Percentiles rank a stretch among this genome's conserved stretches.
Evolutionary conservation across 441 rosid genomes (phyloP).

Genomic region (Capsella rubella): DNA sequence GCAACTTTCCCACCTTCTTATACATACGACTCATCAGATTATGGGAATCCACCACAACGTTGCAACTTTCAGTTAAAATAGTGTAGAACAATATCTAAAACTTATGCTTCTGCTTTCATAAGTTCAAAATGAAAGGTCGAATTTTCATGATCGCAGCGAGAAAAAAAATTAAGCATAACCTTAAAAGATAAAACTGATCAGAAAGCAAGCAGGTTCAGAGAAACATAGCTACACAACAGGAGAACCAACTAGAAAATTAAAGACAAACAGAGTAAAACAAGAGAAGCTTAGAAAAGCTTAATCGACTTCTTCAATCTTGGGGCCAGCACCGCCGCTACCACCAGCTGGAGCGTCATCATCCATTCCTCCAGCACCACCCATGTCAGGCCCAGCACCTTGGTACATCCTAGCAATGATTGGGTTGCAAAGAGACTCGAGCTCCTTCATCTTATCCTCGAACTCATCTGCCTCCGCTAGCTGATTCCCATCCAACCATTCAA

Average conservation of each 20-base stretch:
- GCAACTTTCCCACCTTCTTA: not conserved
- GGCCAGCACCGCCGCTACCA: conserved; percentile 67
- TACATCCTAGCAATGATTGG: conserved; percentile 68
- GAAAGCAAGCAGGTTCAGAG: not conserved
- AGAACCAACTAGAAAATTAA: not conserved
- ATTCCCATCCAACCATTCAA: conserved; percentile 64
- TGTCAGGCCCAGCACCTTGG: conserved; percentile 58
- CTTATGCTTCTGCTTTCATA: no score
- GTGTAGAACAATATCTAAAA: no score
- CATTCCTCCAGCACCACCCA: conserved; percentile 61
- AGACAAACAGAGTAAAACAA: not conserved
- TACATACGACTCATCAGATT: not conserved
- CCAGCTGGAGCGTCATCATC: conserved; percentile 54
- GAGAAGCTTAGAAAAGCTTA: conserved; percentile 26
- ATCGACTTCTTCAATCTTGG: conserved; percentile 83
- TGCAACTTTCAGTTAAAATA: no score
- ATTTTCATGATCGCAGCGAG: not conserved
- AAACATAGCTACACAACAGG: not conserved
- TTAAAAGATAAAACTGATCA: not conserved
- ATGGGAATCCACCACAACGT: not conserved
- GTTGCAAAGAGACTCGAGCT: conserved; percentile 65
- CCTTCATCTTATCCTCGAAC: conserved; percentile 73
- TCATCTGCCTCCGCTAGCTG: conserved; percentile 69
- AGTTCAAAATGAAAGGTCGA: no score
- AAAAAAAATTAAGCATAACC: not conserved